These are phyloP conservation scores for Penicillium atrosanguineum DNA, from an alignment of 495 filamentous ascomycete species.

Conservation along the genomic window DNA sequence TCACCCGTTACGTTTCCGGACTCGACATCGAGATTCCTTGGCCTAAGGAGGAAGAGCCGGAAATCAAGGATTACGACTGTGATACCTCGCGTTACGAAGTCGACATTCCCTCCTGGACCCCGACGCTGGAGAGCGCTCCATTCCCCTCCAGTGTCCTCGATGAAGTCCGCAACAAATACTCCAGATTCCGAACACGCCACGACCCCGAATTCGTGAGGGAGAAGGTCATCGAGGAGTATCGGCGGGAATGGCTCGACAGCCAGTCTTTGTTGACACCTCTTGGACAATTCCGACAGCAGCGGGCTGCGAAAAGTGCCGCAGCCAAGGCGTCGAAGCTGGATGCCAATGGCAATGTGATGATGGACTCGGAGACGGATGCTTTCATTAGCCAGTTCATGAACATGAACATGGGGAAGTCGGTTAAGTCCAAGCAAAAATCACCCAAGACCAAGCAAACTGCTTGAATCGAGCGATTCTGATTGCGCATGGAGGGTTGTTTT, in stretches of 20 bases:
- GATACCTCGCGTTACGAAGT: conserved; percentile 78
- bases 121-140: conserved; percentile 70
- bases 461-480: neutral
- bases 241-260: conserved; percentile 53
- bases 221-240: conserved; percentile 56
- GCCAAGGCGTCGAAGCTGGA: conserved; percentile 27
- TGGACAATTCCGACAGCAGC: conserved; percentile 27
- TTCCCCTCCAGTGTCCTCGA: conserved; percentile 78
- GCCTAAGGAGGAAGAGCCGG: conserved; percentile 51
- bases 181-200: conserved; percentile 77
- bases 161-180: conserved; percentile 84
- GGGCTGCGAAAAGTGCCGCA: conserved; percentile 24
- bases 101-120: conserved; percentile 71
- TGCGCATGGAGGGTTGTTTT: conserved; percentile 1
- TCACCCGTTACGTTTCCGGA: conserved; percentile 44
- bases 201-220: conserved; percentile 57
- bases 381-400: conserved; percentile 41
- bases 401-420: conserved; percentile 6
- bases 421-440: conserved; percentile 14
- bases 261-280: conserved; percentile 49
- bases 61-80: conserved; percentile 47
- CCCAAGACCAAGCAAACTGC: conserved; percentile 13
- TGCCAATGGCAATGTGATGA: conserved; percentile 35
- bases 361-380: conserved; percentile 29
- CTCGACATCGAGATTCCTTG: conserved; percentile 66